These are phyloP conservation scores for Stropharia rugosoannulata DNA, from an alignment of 768 basidiomycete genomes.

Conservation along the genomic window DNA sequence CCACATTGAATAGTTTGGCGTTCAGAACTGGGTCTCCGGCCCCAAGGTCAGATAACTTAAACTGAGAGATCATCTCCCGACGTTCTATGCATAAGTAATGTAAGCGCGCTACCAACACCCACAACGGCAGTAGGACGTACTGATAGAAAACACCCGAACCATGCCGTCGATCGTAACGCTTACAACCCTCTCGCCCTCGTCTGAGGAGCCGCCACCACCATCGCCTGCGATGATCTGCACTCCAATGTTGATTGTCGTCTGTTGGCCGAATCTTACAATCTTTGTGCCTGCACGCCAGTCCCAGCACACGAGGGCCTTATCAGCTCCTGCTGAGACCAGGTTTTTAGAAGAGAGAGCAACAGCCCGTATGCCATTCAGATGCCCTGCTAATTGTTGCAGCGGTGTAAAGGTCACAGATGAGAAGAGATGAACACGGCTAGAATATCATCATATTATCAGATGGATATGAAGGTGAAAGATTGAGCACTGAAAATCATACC, in stretches of 20 bases:
- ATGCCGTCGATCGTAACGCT: slow-evolving; percentile 91
- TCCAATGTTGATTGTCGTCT: slow-evolving; percentile 89
- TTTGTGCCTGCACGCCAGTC: slow-evolving; percentile 89
- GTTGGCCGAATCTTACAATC: slow-evolving; percentile 89
- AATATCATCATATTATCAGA: neutral
- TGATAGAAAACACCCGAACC: slow-evolving; percentile 87
- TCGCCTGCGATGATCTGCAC: slow-evolving; percentile 74
- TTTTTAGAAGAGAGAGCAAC: slow-evolving; percentile 84
- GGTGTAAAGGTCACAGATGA: slow-evolving; percentile 84
- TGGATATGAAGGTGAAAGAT: too few species aligned
- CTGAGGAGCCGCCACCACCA: slow-evolving; percentile 24
- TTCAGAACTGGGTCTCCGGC: slow-evolving; percentile 64
- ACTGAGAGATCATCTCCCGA: slow-evolving; percentile 90
- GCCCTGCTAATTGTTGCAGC: slow-evolving; percentile 80
- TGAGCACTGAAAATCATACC: slow-evolving; percentile 43
- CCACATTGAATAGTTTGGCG: slow-evolving; percentile 73
- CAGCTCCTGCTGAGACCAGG: slow-evolving; percentile 81
- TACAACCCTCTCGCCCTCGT: slow-evolving; percentile 82
- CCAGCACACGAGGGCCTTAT: slow-evolving; percentile 81
- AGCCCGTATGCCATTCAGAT: slow-evolving; percentile 87
- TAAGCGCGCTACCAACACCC: neutral
- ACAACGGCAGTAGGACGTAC: slow-evolving; percentile 41
- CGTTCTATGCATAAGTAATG: slow-evolving; percentile 33
- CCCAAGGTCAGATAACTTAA: slow-evolving; percentile 80
- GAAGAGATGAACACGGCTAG: slow-evolving; percentile 84